Evolutionary conservation across 2,329 filamentous ascomycete species (phyloP), one percentile per base, ranked within the genome.

Genomic region (Gyromitra esculenta): DNA sequence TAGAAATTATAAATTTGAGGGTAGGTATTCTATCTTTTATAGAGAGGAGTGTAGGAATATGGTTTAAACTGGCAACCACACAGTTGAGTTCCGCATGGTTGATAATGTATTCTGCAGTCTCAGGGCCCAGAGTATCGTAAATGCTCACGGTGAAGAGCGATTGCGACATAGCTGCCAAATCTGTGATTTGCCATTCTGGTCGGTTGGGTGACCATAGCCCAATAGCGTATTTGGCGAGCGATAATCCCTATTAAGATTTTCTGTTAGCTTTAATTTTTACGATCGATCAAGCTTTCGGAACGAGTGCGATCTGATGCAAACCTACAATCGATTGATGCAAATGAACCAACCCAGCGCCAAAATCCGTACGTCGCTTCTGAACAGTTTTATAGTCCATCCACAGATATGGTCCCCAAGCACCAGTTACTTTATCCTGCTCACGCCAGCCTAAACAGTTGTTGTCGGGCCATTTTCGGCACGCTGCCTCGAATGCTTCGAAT

Each of bases 71-170:
- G 75, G 92, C 91, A 78, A 91, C 90, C 50, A 98, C 89, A 81
- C 90, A 92, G 75, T 87, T 84, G 73, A 98, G 86, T 78, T 90
- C 88, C 70, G 93, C 89, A 83, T 98, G 95, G 84, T 96, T 96
- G 85, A 98, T 91, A 84, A 99, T 97, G 85, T 92, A 98, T 85
- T 98, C 94, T 73, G 92, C 94, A 1, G 94, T 89, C 80, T 97
- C 93, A 11, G 95, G 91, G 8, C 95, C 95, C 4, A 99, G 89
- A 11, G 95, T 97, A 84, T 98, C 96, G 86, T 99, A 99, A 65
- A 99, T 91, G 4, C 95, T 97, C 71, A 99, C 94, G 25, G 91
- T 92, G 85, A 88, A 98, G 39, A 98, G 89, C 6, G 91, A 89
- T 84, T 98, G 96, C 11, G 94, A 96, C 85, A 92, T 90, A 82